phyloP scores from a whole-genome alignment of 768 basidiomycete species.

The Pisolithus marmoratus region DNA sequence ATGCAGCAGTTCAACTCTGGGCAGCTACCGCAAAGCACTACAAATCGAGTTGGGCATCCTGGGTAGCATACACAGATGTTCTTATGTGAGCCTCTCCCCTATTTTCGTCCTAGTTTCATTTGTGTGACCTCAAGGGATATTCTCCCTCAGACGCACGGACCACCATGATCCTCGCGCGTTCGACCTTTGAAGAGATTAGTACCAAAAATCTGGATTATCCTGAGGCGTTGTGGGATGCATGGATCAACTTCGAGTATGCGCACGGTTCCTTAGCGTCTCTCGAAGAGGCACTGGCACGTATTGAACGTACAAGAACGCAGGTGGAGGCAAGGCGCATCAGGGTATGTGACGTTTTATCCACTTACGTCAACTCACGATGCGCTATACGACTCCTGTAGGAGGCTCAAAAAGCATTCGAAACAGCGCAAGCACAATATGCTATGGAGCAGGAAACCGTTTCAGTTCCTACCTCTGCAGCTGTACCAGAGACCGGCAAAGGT shows the following conservation, averaged over 20 bases:
- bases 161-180: slow-evolving; percentile 56
- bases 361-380: background rate
- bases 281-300: slow-evolving; percentile 54
- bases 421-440: slow-evolving; percentile 37
- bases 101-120: background rate
- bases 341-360: slow-evolving; percentile 33
- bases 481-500: slow-evolving; percentile 4
- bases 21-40: slow-evolving; percentile 58
- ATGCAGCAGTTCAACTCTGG: slow-evolving; percentile 59
- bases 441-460: slow-evolving; percentile 35
- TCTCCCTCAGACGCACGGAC: slow-evolving; percentile 40
- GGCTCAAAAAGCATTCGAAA: slow-evolving; percentile 51
- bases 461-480: slow-evolving; percentile 19
- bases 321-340: slow-evolving; percentile 59
- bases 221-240: slow-evolving; percentile 89
- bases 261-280: slow-evolving; percentile 69
- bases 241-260: slow-evolving; percentile 81
- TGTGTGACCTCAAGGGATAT: slow-evolving; percentile 2
- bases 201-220: slow-evolving; percentile 88
- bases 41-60: slow-evolving; percentile 67
- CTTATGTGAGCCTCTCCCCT: slow-evolving; percentile 49
- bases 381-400: slow-evolving; percentile 36
- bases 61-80: slow-evolving; percentile 69
- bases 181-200: slow-evolving; percentile 59
- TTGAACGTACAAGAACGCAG: slow-evolving; percentile 59